These are phyloP conservation scores for Tricholomella constricta DNA, from an alignment of 768 basidiomycete genomes.

Conservation along the genomic window DNA sequence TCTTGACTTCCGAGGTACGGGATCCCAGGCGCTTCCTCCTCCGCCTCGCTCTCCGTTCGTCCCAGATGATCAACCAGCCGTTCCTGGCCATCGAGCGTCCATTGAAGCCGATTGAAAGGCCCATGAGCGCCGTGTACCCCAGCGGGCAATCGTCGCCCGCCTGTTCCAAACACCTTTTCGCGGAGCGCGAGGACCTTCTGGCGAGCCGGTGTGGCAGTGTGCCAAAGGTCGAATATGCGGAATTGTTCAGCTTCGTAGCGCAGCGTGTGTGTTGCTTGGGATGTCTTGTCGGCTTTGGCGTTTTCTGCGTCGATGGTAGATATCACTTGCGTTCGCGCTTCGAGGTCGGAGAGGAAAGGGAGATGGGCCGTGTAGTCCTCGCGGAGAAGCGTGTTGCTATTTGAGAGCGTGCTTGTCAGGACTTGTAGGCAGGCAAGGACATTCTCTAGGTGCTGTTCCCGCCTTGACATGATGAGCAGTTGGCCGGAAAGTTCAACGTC, in stretches of 20 bases:
- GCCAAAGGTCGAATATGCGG: conserved; percentile 65
- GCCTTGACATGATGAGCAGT: conserved; percentile 64
- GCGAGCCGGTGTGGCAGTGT: conserved; percentile 58
- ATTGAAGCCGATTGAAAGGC: conserved; percentile 64
- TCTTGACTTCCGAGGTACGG: conserved; percentile 27
- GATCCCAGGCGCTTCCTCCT: conserved; percentile 57
- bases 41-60: conserved; percentile 75
- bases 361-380: conserved; percentile 59
- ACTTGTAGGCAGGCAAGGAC: conserved; percentile 61
- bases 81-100: conserved; percentile 66
- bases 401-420: conserved; percentile 53
- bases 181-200: conserved; percentile 66
- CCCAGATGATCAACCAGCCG: conserved; percentile 68
- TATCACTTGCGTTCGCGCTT: conserved; percentile 47
- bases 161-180: conserved; percentile 67
- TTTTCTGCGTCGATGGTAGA: conserved; percentile 53
- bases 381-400: conserved; percentile 57
- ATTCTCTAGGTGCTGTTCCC: conserved; percentile 68
- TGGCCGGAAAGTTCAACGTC: conserved; percentile 82
- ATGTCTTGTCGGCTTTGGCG: conserved; percentile 50
- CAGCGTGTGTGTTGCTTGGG: conserved; percentile 65
- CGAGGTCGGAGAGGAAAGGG: conserved; percentile 47
- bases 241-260: conserved; percentile 76
- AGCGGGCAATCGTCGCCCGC: conserved; percentile 47
- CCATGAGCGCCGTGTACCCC: conserved; percentile 62